Base-by-base conservation (phyloP, 805 yeast species). In the Wickerhamiella azyma region DNA sequence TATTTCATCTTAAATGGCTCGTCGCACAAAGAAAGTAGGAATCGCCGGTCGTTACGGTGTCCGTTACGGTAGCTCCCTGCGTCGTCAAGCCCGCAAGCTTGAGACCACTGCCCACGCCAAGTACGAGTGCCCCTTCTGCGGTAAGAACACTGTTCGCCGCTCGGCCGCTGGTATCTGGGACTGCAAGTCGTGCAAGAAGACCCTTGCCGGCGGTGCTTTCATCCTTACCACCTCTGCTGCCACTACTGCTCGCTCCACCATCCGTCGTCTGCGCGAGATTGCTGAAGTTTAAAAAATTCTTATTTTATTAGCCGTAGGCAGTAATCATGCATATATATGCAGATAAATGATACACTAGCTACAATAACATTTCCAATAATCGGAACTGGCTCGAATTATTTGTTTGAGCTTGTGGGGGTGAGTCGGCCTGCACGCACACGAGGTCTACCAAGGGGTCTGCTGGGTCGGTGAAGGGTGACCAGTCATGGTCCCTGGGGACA, bases 1-100 rank as follows among this genome's bases (percentile, higher is more conserved):
- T 30, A 32, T 36, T 42, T 42, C 35, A 45, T 39, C 46, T 32
- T 38, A 48, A 47, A 57, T 57, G 99, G 84, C 98, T 75, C 92
- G 94, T 77, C 89, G 99, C 84, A 92, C 99, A 65, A 92, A 92
- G 94, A 92, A 92, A 85, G 99, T 92, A 72, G 99, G 99, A 75
- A 92, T 92, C 80, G 92, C 99, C 72, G 99, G 99, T 81, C 94
- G 94, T 79, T 92, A 85, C 81, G 99, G 99, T 85, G 96, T 92
- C 77, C 88, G 99, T 81, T 92, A 92, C 79, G 69, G 99, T 88
- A 89, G 98, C 66, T 94, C 99, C 59, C 79, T 92, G 74, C 89
- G 99, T 83, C 85, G 97, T 77, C 96, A 86, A 76, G 84, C 94
- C 79, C 88, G 88, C 82, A 92, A 92, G 79, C 77, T 92, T 74